phyloP scores from a whole-genome alignment of 2,329 filamentous ascomycete genomes.

The Fusarium sp. region DNA sequence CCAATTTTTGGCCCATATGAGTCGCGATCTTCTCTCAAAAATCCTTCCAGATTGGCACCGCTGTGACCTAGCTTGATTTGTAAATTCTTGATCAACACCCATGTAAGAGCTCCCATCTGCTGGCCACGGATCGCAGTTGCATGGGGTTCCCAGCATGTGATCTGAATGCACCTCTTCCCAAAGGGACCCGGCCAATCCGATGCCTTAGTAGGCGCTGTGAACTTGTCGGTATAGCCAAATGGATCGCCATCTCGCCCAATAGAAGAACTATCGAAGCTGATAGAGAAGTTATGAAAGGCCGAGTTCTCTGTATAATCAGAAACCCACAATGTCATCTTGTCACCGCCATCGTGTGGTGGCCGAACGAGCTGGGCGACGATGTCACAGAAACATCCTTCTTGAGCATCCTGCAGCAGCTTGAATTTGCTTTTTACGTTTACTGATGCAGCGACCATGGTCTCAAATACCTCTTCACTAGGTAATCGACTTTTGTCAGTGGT shows the following conservation, averaged over 20 bases:
- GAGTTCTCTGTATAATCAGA: slow-evolving; percentile 85
- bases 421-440: slow-evolving; percentile 68
- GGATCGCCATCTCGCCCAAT: slow-evolving; percentile 63
- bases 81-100: slow-evolving; percentile 78
- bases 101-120: slow-evolving; percentile 68
- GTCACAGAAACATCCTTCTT: slow-evolving; percentile 70
- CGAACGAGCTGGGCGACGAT: slow-evolving; percentile 77
- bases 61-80: slow-evolving; percentile 71
- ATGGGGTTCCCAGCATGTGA: slow-evolving; percentile 79
- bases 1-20: slow-evolving; percentile 62
- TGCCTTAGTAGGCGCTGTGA: slow-evolving; percentile 34
- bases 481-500: slow-evolving; percentile 58
- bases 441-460: slow-evolving; percentile 54
- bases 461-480: slow-evolving; percentile 60
- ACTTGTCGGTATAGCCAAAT: slow-evolving; percentile 63
- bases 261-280: slow-evolving; percentile 48
- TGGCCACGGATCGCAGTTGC: slow-evolving; percentile 65
- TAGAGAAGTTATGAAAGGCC: slow-evolving; percentile 66
- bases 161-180: slow-evolving; percentile 77
- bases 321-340: slow-evolving; percentile 74
- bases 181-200: slow-evolving; percentile 78
- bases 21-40: slow-evolving; percentile 71
- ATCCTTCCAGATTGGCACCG: slow-evolving; percentile 75
- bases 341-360: slow-evolving; percentile 57
- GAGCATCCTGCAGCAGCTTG: slow-evolving; percentile 72